Evolutionary conservation across 192 early-diverging fungal species (phyloP), one percentile per base, ranked within the genome.

Genomic region (Coemansia sp.): DNA sequence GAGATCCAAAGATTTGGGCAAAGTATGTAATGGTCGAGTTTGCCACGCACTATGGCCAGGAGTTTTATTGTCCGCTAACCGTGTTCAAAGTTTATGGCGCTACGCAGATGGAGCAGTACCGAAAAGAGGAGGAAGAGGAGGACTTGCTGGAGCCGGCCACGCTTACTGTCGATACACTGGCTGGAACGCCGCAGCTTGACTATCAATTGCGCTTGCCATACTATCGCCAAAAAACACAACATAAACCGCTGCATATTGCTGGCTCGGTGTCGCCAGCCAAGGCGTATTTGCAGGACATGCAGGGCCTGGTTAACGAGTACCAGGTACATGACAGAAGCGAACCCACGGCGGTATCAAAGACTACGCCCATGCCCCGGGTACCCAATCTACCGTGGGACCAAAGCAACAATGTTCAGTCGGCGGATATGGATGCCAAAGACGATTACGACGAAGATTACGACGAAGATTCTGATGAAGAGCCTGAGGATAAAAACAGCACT

Each of bases 1-100:
- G 74, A 19, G 84, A 90, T 48, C 90, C 89, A 5, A 72, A 82
- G 19, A 85, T 90, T 27, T 97, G 92, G 87, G 86, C 90, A 6
- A 87, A 89, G 12, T 99, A 93, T 62, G 73, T 99, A 19, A 86
- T 89, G 45, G 85, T 98, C 47, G 93, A 96, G 61, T 95, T 99
- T 66, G 12, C 90, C 12, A 86, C 85, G 14, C 90, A 96, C 62
- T 94, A 98, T 72, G 93, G 97, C 25, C 73, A 76, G 19, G 93
- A 99, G 74, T 93, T 89, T 66, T 98, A 95, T 62, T 99, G 97
- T 67, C 97, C 97, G 9, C 54, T 99, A 7, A 94, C 86, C 27
- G 75, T 93, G 41, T 66, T 99, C 27, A 82, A 89, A 47, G 96
- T 94, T 0, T 91, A 92, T 75, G 97, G 97, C 0, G 89, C 86